Percentiles rank a stretch among this genome's conserved stretches.
phyloP scores from a whole-genome alignment of 2,329 filamentous ascomycete species.

The Phaeosphaeriaceae sp. region DNA sequence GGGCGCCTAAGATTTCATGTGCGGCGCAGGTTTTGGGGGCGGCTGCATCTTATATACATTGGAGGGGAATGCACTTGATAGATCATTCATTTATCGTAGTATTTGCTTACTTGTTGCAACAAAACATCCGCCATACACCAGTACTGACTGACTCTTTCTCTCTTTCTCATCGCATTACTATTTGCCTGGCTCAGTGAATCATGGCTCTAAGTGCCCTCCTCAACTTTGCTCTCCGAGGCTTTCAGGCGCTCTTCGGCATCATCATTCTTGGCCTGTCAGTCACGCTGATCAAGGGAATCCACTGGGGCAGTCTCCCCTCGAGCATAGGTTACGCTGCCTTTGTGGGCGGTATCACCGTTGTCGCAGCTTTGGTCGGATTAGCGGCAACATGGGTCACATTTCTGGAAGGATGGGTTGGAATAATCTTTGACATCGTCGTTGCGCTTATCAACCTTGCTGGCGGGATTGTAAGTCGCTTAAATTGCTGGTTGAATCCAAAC shows the following conservation, averaged over 20 bases:
- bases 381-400: constrained; percentile 17
- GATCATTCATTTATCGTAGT: too few species aligned
- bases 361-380: constrained; percentile 25
- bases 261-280: constrained; percentile 29
- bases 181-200: not conserved
- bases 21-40: too few species aligned
- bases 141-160: too few species aligned
- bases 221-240: constrained; percentile 23
- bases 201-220: constrained; percentile 8
- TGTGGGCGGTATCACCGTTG: constrained; percentile 21
- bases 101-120: too few species aligned
- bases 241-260: constrained; percentile 28
- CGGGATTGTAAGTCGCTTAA: constrained; percentile 22
- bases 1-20: too few species aligned
- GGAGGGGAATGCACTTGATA: too few species aligned
- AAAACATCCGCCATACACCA: too few species aligned
- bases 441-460: constrained; percentile 20
- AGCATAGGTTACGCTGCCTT: constrained; percentile 23
- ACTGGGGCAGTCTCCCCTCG: constrained; percentile 11
- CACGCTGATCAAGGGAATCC: constrained; percentile 24
- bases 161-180: too few species aligned
- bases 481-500: not conserved
- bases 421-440: constrained; percentile 19
- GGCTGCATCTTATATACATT: too few species aligned
- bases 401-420: constrained; percentile 19